Evolutionary conservation across 1,139 yeast genomes (phyloP).

Genomic region (Kodamaea alishanica): DNA sequence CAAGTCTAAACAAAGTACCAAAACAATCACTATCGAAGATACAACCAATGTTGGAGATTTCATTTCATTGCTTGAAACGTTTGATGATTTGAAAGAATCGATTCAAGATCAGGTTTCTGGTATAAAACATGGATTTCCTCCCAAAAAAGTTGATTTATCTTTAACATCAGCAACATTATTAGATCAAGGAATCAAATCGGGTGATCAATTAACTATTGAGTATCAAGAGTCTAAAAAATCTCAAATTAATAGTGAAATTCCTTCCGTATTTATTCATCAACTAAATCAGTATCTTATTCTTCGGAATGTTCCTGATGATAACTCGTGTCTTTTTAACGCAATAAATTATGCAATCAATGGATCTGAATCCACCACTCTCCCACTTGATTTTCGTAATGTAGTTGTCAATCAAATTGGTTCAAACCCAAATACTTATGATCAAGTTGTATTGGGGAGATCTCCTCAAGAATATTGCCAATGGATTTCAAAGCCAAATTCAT

Average conservation of each 20-base stretch:
- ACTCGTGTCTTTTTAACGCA: constrained; percentile 75
- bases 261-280: constrained; percentile 23
- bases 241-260: constrained; percentile 19
- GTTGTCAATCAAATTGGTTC: constrained; percentile 44
- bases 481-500: constrained; percentile 59
- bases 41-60: constrained; percentile 15
- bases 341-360: constrained; percentile 53
- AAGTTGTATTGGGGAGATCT: constrained; percentile 56
- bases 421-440: constrained; percentile 48
- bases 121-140: constrained; percentile 61
- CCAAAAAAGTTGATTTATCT: constrained; percentile 37
- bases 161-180: constrained; percentile 20
- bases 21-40: constrained; percentile 16
- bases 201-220: constrained; percentile 54
- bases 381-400: constrained; percentile 42
- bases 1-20: constrained; percentile 18
- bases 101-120: constrained; percentile 11
- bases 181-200: constrained; percentile 47
- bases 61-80: constrained; percentile 14
- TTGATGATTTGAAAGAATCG: constrained; percentile 15
- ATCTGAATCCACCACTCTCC: constrained; percentile 21
- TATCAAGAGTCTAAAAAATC: constrained; percentile 6
- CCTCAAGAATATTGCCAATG: constrained; percentile 53
- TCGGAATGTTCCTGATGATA: constrained; percentile 71
- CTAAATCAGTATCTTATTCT: constrained; percentile 36